Percentiles rank a stretch among this genome's conserved stretches.
Conservation (phyloP, 352 stramenopile species). For the Phytophthora pseudosyringae region DNA sequence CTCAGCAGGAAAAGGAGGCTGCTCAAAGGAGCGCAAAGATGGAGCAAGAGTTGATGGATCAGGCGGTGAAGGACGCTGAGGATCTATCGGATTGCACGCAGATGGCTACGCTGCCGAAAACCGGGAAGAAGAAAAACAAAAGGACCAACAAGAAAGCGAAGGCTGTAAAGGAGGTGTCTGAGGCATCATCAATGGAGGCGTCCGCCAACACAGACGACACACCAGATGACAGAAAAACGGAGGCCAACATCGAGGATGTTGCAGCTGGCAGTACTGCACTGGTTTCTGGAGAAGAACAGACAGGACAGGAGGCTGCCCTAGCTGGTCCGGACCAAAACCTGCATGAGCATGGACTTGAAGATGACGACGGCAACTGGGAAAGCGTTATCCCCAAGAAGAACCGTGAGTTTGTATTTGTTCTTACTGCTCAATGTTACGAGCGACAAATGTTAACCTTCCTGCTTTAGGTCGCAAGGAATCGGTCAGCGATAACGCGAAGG, state of each 20-base stretch:
- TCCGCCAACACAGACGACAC: background rate
- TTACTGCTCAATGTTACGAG: background rate
- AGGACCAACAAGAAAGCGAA: conserved; percentile 49
- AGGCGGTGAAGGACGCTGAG: conserved; percentile 24
- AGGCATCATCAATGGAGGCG: background rate
- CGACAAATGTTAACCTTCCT: conserved; percentile 7
- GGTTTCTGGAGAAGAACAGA: background rate
- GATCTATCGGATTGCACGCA: conserved; percentile 10
- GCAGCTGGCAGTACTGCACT: background rate
- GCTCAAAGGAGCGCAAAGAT: conserved; percentile 29
- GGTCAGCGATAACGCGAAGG: conserved; percentile 7
- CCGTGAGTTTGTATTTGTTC: conserved; percentile 29
- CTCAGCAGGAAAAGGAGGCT: conserved; percentile 28
- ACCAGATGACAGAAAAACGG: background rate
- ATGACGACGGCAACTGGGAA: conserved; percentile 29
- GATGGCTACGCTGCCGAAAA: conserved; percentile 17
- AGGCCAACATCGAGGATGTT: background rate
- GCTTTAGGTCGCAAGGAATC: conserved; percentile 35
- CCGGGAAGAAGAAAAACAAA: conserved; percentile 49
- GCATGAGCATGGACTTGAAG: conserved; percentile 4
- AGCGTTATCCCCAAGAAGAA: conserved; percentile 38
- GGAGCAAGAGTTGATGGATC: conserved; percentile 37
- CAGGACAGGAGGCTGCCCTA: background rate
- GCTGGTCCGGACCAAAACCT: background rate
- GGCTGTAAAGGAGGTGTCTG: background rate